Evolutionary conservation across 2,329 filamentous ascomycete species (phyloP).

Genomic region (Botrytis sinoallii): DNA sequence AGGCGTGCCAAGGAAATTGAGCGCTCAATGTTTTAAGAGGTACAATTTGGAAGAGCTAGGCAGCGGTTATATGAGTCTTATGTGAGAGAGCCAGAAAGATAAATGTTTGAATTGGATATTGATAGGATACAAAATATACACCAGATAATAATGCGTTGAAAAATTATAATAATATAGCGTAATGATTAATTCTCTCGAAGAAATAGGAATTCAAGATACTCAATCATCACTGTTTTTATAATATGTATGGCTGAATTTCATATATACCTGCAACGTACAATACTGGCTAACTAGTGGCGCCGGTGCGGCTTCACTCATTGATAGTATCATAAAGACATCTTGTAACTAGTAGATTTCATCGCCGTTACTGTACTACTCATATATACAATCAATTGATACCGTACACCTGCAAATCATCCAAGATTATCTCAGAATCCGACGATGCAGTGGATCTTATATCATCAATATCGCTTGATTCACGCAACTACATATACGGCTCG

Average conservation of each 20-base stretch:
- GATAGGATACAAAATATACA: background rate
- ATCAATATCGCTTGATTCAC: background rate
- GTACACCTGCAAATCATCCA: background rate
- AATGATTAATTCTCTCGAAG: background rate
- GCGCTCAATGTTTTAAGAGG: too few relatives aligned
- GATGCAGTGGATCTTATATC: background rate
- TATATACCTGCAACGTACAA: background rate
- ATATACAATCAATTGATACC: background rate
- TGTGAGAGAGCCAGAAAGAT: too few relatives aligned
- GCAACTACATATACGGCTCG: background rate
- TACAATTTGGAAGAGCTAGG: too few relatives aligned
- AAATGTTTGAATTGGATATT: too few relatives aligned
- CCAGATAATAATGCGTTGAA: fast-evolving
- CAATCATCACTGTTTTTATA: background rate
- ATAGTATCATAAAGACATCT: background rate
- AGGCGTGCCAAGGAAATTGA: too few relatives aligned
- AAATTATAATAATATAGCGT: too few relatives aligned
- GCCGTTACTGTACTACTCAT: background rate
- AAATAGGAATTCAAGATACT: background rate
- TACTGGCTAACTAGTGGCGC: background rate
- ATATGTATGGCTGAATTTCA: background rate
- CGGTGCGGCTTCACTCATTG: background rate
- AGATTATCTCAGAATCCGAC: background rate
- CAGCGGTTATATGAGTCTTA: too few relatives aligned
- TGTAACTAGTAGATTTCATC: background rate